These are phyloP conservation scores for Prunus kanzakura DNA, from an alignment of 306 rosid species.

Conservation along the genomic window DNA sequence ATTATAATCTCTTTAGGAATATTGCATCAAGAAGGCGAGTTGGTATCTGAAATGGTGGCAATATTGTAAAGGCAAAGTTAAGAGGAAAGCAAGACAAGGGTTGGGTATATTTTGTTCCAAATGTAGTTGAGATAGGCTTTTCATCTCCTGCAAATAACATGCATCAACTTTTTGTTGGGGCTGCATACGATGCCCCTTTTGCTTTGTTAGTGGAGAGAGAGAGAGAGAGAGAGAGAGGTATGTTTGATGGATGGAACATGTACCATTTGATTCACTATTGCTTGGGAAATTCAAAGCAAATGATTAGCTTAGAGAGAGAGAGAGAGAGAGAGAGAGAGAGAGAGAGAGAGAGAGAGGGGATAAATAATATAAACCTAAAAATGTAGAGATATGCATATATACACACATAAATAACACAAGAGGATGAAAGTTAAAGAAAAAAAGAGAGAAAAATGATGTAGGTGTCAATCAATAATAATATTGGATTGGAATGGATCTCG, in stretches of 20 bases:
- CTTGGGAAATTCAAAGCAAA: constrained; percentile 64
- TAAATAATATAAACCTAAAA: background rate
- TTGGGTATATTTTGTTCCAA: constrained; percentile 4
- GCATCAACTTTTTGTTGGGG: constrained; percentile 2
- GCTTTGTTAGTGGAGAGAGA: background rate
- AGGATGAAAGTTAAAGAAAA: constrained; percentile 22
- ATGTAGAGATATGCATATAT: background rate
- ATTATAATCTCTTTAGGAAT: background rate
- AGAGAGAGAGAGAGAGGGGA: background rate
- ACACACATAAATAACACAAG: background rate
- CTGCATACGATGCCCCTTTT: background rate
- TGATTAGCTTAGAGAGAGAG: constrained; percentile 50
- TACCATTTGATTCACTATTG: constrained; percentile 56
- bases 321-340: background rate
- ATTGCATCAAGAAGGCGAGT: background rate
- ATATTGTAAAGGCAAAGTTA: background rate
- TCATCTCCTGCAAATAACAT: constrained; percentile 1
- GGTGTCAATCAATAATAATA: constrained; percentile 17
- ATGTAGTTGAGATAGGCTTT: background rate
- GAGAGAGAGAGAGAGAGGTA: no score
- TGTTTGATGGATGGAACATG: constrained; percentile 59
- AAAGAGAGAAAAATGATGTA: constrained; percentile 3
- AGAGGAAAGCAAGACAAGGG: background rate
- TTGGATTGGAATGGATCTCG: constrained; percentile 37
- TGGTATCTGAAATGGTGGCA: background rate